Conservation (phyloP, 2,329 filamentous ascomycete species). For the Fusarium algeriense region DNA sequence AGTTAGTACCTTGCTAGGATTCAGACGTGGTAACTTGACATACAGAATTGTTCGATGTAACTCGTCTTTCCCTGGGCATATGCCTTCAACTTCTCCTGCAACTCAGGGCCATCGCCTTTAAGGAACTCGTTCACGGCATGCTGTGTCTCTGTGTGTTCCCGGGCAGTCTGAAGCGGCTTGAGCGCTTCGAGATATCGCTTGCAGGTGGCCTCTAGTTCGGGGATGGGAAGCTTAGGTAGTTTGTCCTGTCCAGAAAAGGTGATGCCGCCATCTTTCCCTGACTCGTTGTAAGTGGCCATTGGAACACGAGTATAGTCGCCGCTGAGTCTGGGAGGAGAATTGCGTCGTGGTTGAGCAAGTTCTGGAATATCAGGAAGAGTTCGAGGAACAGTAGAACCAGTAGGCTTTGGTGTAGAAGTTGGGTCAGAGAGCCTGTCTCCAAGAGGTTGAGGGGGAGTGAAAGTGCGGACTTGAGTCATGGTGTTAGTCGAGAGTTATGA, state of each 20-base stretch:
- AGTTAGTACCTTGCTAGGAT: constrained; percentile 16
- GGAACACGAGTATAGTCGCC: constrained; percentile 59
- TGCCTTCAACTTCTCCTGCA: constrained; percentile 90
- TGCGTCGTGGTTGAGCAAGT: constrained; percentile 38
- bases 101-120: constrained; percentile 79
- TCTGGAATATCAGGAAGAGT: constrained; percentile 55
- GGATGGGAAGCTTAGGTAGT: constrained; percentile 92
- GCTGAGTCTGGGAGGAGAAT: constrained; percentile 43
- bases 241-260: constrained; percentile 92
- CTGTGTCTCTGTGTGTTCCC: constrained; percentile 86
- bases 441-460: constrained; percentile 76
- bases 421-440: constrained; percentile 73
- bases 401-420: constrained; percentile 29
- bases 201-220: constrained; percentile 83
- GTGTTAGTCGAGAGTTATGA: constrained; percentile 45
- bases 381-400: constrained; percentile 55
- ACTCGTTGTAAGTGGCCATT: constrained; percentile 66
- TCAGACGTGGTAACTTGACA: neutral
- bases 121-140: constrained; percentile 87
- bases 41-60: constrained; percentile 99
- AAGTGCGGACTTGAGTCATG: constrained; percentile 55
- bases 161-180: constrained; percentile 80
- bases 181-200: constrained; percentile 84
- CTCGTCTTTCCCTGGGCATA: constrained; percentile 93
- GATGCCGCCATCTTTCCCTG: constrained; percentile 75